Evolutionary conservation across 805 yeast species (phyloP).

Genomic region (Zygotorulaspora florentina): DNA sequence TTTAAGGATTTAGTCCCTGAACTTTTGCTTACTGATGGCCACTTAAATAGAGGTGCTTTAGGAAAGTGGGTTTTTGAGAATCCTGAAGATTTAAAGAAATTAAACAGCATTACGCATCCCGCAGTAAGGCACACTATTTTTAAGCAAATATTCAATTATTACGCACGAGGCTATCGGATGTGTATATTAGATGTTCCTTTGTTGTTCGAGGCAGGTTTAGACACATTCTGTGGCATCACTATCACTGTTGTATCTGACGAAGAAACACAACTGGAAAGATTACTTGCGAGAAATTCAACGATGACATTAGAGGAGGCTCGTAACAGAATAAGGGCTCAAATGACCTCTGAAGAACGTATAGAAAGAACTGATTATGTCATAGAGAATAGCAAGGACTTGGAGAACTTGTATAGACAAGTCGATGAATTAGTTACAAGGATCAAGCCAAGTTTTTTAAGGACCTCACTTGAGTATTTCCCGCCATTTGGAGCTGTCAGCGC

Average conservation of each 20-base stretch:
- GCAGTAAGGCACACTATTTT: slow-evolving; percentile 66
- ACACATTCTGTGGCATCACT: slow-evolving; percentile 64
- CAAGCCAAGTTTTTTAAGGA: slow-evolving; percentile 37
- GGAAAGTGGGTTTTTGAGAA: slow-evolving; percentile 78
- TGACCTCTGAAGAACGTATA: slow-evolving; percentile 57
- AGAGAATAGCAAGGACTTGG: slow-evolving; percentile 51
- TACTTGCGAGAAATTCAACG: slow-evolving; percentile 63
- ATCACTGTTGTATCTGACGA: slow-evolving; percentile 63
- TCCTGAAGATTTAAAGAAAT: slow-evolving; percentile 48
- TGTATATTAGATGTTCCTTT: slow-evolving; percentile 88
- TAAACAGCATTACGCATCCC: slow-evolving; percentile 84
- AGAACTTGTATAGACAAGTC: slow-evolving; percentile 42
- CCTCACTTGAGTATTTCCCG: slow-evolving; percentile 39
- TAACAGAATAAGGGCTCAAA: slow-evolving; percentile 71
- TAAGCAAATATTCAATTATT: slow-evolving; percentile 50
- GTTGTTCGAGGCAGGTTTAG: slow-evolving; percentile 73
- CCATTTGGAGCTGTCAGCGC: slow-evolving; percentile 39
- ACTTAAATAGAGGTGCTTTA: slow-evolving; percentile 60
- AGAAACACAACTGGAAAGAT: slow-evolving; percentile 57
- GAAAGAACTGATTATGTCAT: slow-evolving; percentile 61
- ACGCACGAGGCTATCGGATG: slow-evolving; percentile 52
- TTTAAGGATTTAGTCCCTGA: slow-evolving; percentile 56
- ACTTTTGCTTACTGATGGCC: slow-evolving; percentile 40
- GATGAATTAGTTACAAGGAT: slow-evolving; percentile 38
- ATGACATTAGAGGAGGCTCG: slow-evolving; percentile 61